Percentiles rank a stretch among this genome's conserved stretches.
Conservation (phyloP, 1,284 basidiomycete species). For the Puccinia novopanici region DNA sequence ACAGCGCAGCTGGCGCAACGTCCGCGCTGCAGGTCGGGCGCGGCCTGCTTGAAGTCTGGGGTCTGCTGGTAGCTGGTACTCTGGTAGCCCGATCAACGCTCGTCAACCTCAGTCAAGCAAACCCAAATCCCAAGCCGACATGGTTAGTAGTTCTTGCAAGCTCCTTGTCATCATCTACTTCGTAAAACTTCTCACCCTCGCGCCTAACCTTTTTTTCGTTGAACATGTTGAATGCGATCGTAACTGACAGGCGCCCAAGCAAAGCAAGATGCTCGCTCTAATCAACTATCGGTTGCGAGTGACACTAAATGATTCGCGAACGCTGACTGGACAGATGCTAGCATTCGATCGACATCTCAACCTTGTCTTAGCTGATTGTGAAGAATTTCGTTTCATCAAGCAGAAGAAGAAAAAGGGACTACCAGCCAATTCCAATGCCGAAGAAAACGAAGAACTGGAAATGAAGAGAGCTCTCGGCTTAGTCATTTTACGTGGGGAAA, state of each 20-base stretch:
- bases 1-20: background rate
- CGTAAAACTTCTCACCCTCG: background rate
- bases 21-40: background rate
- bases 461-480: conserved; percentile 94
- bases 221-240: background rate
- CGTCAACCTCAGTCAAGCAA: background rate
- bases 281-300: conserved; percentile 97
- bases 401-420: conserved; percentile 73
- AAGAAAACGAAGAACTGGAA: conserved; percentile 69
- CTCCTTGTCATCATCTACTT: too few relatives aligned
- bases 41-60: background rate
- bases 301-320: conserved; percentile 95
- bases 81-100: background rate
- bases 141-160: too few relatives aligned
- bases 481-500: conserved; percentile 93
- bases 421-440: conserved; percentile 16
- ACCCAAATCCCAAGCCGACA: background rate
- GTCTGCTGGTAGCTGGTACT: background rate
- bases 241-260: conserved; percentile 68
- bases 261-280: conserved; percentile 95
- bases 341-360: conserved; percentile 99
- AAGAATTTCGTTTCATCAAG: conserved; percentile 86
- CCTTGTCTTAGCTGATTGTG: conserved; percentile 93
- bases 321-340: conserved; percentile 95
- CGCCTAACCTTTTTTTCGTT: background rate